Evolutionary conservation across 306 rosid species (phyloP), one percentile per base, ranked within the genome.

Genomic region (Comarum palustre): DNA sequence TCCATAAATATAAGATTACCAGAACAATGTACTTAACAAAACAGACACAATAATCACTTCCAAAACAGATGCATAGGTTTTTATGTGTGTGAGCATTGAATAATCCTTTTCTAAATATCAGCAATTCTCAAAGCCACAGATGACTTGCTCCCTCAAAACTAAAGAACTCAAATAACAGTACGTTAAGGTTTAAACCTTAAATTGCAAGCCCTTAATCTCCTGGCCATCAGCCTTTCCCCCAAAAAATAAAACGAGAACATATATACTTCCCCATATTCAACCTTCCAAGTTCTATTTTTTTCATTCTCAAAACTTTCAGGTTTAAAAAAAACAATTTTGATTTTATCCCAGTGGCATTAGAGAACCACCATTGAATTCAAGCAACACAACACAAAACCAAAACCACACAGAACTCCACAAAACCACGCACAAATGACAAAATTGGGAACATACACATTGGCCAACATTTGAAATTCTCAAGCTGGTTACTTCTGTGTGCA

Each of bases 61-160:
- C 52, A 42, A 9, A 41, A 17, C 14, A 2, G 31, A 31, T 11
- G 31, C n/a, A 61, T 11, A 59, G 39, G 4, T 1, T 24, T 24
- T 9, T 22, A 39, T 39, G 32, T 24, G 61, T 24, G 32, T 24
- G 61, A 38, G 41, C 9, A 38, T 39, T 2, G 10, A 29, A 5
- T 52, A 20, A 1, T 22, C 36, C 5, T 19, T 70, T 36, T 36
- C 32, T 14, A 36, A 70, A 13, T 24, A 41, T 43, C 71, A 25
- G 6, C 8, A 29, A 55, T 29, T 10, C 51, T 43, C 41, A 71
- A 55, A 4, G 38, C 57, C 73, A 19, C 22, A 24, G 41, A 29
- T 11, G 4, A 46, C 59, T 64, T 39, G 42, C 71, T 50, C 47
- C 52, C 34, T 73, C 46, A 47, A 47, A 58, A 52, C 7, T 78